Base-by-base conservation (phyloP, 257 asterid genomes). In the Gynochthodes officinalis region DNA sequence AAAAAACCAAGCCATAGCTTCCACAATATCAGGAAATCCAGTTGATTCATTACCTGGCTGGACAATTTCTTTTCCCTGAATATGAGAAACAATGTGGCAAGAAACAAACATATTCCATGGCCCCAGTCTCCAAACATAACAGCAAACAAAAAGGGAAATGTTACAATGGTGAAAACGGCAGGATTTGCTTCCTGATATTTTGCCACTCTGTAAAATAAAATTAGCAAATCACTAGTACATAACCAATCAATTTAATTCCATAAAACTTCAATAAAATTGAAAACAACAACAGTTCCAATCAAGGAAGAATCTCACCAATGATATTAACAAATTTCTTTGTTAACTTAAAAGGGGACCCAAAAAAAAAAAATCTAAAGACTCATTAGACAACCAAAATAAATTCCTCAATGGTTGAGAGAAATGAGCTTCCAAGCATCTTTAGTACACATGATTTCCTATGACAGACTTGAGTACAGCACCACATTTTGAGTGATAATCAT, bases 41-140 rank as follows among this genome's bases (percentile, higher is more conserved):
- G 32, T 23, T 3, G 18, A 30, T 33, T 10, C 15, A 44, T 63
- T 73, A 87, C 92, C 92, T 87, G 89, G 59, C 75, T 75, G 58
- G 84, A 81, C 5, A 87, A 84, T 80, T 85, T 83, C 85, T 78
- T 87, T 82, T 87, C 92, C 71, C 74, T 60, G 32, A 87, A 46
- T 42, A 87, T 72, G 69, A 87, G 82, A 74, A 79, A 87, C 69
- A 85, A 39, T 57, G 92, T 78, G 28, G 85, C 87, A 61, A 87
- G 77, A 64, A 87, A 76, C 84, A 87, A 78, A 78, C 89, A 85
- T 73, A 87, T 83, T n/a, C 92, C 89, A 72, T 87, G 92, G 55
- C 92, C 92, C 92, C 92, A 87, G 71, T 87, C 92, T 77, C 89
- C 92, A 70, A 87, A 87, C 92, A 87, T 87, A 69, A 87, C 89